Evolutionary conservation across 257 asterid genomes (phyloP).

Genomic region (Paulownia fortunei): DNA sequence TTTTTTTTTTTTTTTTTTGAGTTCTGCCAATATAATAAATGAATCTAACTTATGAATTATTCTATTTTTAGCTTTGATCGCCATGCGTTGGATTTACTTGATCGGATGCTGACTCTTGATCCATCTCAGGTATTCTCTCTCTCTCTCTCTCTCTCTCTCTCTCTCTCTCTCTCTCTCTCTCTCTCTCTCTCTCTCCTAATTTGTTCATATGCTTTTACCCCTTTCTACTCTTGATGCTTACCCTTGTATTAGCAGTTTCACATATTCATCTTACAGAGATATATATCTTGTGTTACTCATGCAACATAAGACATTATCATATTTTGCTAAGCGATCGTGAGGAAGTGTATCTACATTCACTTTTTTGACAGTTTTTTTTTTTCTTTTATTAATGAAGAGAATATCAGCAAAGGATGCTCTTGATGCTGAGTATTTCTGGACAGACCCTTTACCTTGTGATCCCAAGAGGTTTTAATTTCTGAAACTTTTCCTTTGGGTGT

Average conservation of each 20-base stretch:
- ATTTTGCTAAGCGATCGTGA: slow-evolving; percentile 18
- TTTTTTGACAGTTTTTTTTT: slow-evolving; percentile 23
- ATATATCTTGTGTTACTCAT: background rate
- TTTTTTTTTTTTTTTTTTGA: background rate
- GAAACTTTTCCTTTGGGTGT: background rate
- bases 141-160: background rate
- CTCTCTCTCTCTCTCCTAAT: background rate
- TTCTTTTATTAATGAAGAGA: slow-evolving; percentile 54
- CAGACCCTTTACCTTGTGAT: slow-evolving; percentile 88
- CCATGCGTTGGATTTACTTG: slow-evolving; percentile 91
- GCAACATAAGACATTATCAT: background rate
- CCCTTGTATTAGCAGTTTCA: slow-evolving; percentile 21
- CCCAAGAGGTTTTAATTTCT: slow-evolving; percentile 66
- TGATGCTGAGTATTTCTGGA: slow-evolving; percentile 89
- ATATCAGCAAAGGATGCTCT: slow-evolving; percentile 90
- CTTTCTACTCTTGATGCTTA: background rate
- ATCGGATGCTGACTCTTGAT: slow-evolving; percentile 84
- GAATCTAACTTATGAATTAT: slow-evolving; percentile 24
- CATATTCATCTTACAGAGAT: background rate
- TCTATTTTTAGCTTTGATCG: slow-evolving; percentile 74
- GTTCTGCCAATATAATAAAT: background rate
- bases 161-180: background rate
- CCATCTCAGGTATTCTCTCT: slow-evolving; percentile 74
- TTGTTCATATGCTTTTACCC: background rate
- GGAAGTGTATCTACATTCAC: slow-evolving; percentile 14